These are phyloP conservation scores for Tephrocybe sp. DNA, from an alignment of 768 basidiomycete genomes.

Conservation along the genomic window DNA sequence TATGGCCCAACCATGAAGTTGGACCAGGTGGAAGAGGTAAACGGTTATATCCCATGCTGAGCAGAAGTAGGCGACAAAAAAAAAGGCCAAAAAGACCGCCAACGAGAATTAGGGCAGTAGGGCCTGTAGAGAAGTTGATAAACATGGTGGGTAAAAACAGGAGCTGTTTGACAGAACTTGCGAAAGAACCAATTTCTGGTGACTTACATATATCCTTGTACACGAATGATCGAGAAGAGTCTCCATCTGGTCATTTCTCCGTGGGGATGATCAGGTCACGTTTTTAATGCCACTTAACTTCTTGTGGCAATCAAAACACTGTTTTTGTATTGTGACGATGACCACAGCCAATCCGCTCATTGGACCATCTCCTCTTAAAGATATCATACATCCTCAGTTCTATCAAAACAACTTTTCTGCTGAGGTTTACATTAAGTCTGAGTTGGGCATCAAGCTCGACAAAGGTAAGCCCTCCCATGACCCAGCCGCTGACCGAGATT, in stretches of 20 bases:
- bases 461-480: constrained; percentile 57
- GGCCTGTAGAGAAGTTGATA: not conserved
- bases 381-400: constrained; percentile 86
- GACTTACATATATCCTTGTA: constrained; percentile 1
- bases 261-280: not conserved
- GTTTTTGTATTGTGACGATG: constrained; percentile 24
- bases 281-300: constrained; percentile 2
- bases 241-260: not conserved
- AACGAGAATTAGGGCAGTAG: not conserved
- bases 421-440: constrained; percentile 78
- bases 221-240: not conserved
- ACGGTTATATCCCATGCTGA: constrained; percentile 6
- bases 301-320: not conserved
- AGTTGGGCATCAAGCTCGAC: constrained; percentile 86
- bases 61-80: constrained; percentile 13
- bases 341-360: constrained; percentile 48
- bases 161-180: not conserved
- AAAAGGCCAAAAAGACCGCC: constrained; percentile 10
- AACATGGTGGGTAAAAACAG: not conserved
- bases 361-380: constrained; percentile 58
- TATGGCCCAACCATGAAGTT: constrained; percentile 33
- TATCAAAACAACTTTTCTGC: constrained; percentile 90
- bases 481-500: constrained; percentile 1
- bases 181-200: too few species aligned
- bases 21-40: constrained; percentile 42